Conservation (phyloP, 208 protist species). For the Trichomonas vaginalis region DNA sequence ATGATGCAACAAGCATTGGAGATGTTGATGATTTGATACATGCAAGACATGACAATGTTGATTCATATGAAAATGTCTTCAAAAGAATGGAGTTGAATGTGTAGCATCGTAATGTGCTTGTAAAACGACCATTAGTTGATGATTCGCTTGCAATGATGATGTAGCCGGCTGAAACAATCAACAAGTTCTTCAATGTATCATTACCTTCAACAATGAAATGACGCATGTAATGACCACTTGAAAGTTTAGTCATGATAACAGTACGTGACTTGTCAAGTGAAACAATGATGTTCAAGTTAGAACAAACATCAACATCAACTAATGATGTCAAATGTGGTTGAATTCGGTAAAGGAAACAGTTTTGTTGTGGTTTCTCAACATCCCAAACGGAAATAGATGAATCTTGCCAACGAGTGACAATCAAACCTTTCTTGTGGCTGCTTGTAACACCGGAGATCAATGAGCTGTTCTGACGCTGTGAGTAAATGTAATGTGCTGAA, state of each 20-base stretch:
- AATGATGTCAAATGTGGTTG: not conserved
- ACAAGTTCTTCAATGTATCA: not conserved
- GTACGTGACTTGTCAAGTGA: not conserved
- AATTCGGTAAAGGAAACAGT: not conserved
- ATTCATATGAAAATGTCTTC: not conserved
- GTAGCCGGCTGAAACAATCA: not conserved
- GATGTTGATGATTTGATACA: not conserved
- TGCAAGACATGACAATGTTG: not conserved
- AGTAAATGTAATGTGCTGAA: not conserved
- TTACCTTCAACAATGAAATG: not conserved
- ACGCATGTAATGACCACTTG: not conserved
- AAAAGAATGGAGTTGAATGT: not conserved
- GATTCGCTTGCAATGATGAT: not conserved
- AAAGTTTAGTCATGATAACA: not conserved
- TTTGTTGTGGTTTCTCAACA: not conserved
- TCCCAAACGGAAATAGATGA: not conserved
- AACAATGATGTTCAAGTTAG: not conserved
- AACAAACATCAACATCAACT: not conserved
- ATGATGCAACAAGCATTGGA: not conserved
- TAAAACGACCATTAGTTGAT: not conserved
- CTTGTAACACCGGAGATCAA: not conserved
- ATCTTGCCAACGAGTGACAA: not conserved
- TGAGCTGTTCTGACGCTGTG: not conserved
- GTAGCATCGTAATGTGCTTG: not conserved
- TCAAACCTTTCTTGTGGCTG: not conserved